These are phyloP conservation scores for Debaryomyces subglobosus DNA, from an alignment of 1,139 yeast species.

Conservation along the genomic window DNA sequence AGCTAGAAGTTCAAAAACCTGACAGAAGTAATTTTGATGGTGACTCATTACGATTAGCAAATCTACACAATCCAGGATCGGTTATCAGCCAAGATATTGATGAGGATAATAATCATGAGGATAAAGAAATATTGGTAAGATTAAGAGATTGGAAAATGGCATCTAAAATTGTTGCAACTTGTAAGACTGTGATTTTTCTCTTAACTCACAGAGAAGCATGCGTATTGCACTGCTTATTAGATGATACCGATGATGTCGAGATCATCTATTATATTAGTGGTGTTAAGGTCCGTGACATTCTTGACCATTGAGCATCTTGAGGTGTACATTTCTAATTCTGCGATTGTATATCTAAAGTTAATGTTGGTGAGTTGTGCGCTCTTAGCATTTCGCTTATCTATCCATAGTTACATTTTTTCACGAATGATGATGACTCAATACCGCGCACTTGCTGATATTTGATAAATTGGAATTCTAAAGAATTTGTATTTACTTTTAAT, in stretches of 20 bases:
- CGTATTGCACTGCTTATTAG: conserved; percentile 59
- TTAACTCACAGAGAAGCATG: conserved; percentile 54
- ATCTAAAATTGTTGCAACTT: conserved; percentile 53
- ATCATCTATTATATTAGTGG: conserved; percentile 56
- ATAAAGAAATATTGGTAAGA: conserved; percentile 45
- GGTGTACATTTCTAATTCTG: neutral
- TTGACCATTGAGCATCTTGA: conserved; percentile 4
- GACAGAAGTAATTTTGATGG: conserved; percentile 19
- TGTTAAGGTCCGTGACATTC: conserved; percentile 19
- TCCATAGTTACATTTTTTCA: neutral
- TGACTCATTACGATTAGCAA: conserved; percentile 24
- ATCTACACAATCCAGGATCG: conserved; percentile 12
- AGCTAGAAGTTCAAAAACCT: conserved; percentile 39
- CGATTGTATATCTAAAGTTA: neutral
- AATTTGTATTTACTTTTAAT: neutral
- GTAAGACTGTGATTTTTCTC: conserved; percentile 55
- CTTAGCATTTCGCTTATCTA: neutral
- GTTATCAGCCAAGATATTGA: conserved; percentile 16
- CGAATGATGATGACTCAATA: conserved; percentile 3
- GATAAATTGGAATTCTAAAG: neutral
- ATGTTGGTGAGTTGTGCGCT: neutral
- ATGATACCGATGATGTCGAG: conserved; percentile 58
- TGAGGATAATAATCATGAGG: conserved; percentile 28
- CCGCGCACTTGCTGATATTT: neutral
- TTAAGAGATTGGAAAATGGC: conserved; percentile 63